Base-by-base conservation (phyloP, 495 filamentous ascomycete genomes). In the Articulospora tetracladia region DNA sequence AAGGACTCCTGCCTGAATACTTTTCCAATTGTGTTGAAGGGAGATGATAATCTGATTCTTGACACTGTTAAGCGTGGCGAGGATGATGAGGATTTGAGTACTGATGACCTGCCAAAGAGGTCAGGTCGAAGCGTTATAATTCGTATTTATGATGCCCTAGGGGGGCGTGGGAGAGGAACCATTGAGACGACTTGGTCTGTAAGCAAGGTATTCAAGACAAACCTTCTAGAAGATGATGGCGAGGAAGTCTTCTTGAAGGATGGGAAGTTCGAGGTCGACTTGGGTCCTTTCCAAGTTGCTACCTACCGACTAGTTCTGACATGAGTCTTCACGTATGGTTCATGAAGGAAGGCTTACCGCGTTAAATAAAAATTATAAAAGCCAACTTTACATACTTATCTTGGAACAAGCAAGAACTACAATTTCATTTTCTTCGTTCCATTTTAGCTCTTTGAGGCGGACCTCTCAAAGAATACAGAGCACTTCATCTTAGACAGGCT, bases 61-160 rank as follows among this genome's bases (percentile, higher is more conserved):
- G 92, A 97, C 68, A 86, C 83, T 17, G 77, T 97, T 64, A 97
- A 97, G 79, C 86, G 94, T 54, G 94, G 92, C 23, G 95, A 98
- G 73, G 94, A 98, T 65, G 94, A 98, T 65, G 91, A 90, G 70
- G 94, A 96, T 67, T 84, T 97, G 17, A 88, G 84, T 25, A 74
- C 79, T 2, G 88, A 84, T 27, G 87, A 86, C n/a, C 69, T 96
- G 34, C 79, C 85, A 10, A 76, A 73, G 34, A 81, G 88, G 57
- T 80, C 83, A 63, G 93, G 92, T 11, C 78, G 78, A 68, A 94
- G 90, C 68, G 78, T 98, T 23, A 83, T 98, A 52, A 26, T 97
- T 39, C 81, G 94, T 1, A 75, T 96, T 13, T 98, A 95, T 68
- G 94, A 98, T 70, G 89, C 88, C 61, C 77, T 98, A 17, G 94